Percentiles rank a stretch among this genome's conserved stretches.
These are phyloP conservation scores for Sonneratia alba DNA, from an alignment of 345 rosid species.

Conservation along the genomic window DNA sequence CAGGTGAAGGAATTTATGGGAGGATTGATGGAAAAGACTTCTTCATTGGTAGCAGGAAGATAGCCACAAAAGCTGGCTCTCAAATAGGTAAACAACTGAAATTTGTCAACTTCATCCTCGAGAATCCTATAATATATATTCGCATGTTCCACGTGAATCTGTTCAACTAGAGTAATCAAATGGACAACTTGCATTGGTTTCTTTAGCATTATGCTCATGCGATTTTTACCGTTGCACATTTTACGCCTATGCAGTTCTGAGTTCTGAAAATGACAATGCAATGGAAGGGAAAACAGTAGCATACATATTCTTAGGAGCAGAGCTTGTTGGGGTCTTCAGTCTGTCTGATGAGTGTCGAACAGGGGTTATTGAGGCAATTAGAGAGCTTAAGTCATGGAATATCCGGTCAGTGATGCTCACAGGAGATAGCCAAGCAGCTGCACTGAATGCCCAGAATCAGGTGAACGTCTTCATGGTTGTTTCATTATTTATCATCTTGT, in stretches of 20 bases:
- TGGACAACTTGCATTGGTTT: not conserved
- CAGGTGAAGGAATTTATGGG: constrained; percentile 86
- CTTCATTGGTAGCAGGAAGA: constrained; percentile 64
- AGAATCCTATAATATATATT: not conserved
- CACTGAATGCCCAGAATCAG: constrained; percentile 73
- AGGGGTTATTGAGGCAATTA: constrained; percentile 56
- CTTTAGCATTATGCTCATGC: not conserved
- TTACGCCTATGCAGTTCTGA: constrained; percentile 23
- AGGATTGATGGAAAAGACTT: constrained; percentile 55
- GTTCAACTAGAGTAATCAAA: not conserved
- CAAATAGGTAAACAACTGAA: constrained; percentile 33
- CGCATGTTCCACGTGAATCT: not conserved
- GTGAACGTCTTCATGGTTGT: constrained; percentile 18
- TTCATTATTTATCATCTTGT: not conserved
- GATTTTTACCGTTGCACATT: not conserved
- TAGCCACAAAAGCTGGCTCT: constrained; percentile 53
- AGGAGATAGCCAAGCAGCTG: constrained; percentile 64
- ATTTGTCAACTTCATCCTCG: not conserved
- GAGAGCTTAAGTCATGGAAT: constrained; percentile 40
- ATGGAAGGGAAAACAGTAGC: constrained; percentile 53
- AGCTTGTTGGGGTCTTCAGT: constrained; percentile 41
- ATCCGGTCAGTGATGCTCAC: constrained; percentile 73
- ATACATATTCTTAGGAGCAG: constrained; percentile 41
- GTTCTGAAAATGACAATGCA: constrained; percentile 16
- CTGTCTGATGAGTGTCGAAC: constrained; percentile 74